Evolutionary conservation across 2,329 filamentous ascomycete genomes (phyloP).

Genomic region (Diaporthe velutina): DNA sequence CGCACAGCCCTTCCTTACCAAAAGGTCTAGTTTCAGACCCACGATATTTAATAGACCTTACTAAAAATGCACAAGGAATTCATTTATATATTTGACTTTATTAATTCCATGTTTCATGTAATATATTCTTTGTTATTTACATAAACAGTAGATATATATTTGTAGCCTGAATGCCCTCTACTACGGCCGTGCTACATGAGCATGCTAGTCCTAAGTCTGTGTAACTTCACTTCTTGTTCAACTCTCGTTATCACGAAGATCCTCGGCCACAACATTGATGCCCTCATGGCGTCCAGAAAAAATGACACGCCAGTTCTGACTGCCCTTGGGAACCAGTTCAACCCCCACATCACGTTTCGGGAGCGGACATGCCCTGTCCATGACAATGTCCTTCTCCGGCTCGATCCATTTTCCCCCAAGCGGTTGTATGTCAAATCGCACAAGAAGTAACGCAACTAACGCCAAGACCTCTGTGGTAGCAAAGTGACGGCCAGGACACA

Average conservation of each 20-base stretch:
- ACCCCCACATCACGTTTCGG: slow-evolving; percentile 16
- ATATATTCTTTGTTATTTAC: no score
- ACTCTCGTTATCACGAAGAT: background rate
- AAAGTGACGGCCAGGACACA: slow-evolving; percentile 41
- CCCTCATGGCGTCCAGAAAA: slow-evolving; percentile 16
- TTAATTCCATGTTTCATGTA: no score
- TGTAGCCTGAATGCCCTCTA: no score
- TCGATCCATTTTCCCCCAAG: slow-evolving; percentile 34
- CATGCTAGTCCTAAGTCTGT: no score
- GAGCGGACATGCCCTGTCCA: slow-evolving; percentile 33
- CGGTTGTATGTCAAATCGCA: slow-evolving; percentile 39
- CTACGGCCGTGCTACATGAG: no score
- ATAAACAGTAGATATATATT: no score
- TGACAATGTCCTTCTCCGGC: slow-evolving; percentile 40
- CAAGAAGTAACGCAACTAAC: slow-evolving; percentile 39
- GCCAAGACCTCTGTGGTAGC: slow-evolving; percentile 40
- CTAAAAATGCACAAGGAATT: no score
- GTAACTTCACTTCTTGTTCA: no score
- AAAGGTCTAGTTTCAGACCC: no score
- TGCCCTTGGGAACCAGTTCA: background rate
- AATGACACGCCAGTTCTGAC: slow-evolving; percentile 1
- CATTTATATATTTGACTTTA: no score
- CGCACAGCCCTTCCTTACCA: no score
- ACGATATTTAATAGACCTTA: no score
- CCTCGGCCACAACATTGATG: slow-evolving; percentile 15